Evolutionary conservation across 2,329 filamentous ascomycete genomes (phyloP).

Genomic region (Fusarium sp.): DNA sequence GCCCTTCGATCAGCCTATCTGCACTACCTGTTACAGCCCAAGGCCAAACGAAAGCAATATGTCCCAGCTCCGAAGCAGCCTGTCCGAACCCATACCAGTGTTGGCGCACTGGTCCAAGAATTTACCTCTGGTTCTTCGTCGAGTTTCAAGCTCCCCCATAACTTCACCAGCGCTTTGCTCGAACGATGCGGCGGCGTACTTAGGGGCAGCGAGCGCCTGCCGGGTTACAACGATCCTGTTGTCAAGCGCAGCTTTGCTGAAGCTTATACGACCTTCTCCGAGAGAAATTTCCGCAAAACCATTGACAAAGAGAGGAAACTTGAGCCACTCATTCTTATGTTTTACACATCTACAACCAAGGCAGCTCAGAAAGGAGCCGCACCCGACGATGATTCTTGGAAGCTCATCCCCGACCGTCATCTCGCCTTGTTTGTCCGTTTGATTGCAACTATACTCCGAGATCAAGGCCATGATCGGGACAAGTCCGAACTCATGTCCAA

Average conservation of each 20-base stretch:
- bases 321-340: constrained; percentile 93
- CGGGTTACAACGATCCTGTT: constrained; percentile 88
- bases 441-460: constrained; percentile 80
- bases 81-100: constrained; percentile 73
- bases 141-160: constrained; percentile 67
- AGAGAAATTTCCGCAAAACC: constrained; percentile 85
- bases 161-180: constrained; percentile 63
- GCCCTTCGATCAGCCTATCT: constrained; percentile 92
- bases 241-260: constrained; percentile 95
- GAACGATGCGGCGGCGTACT: constrained; percentile 85
- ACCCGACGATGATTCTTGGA: constrained; percentile 87
- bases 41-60: constrained; percentile 89
- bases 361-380: constrained; percentile 79
- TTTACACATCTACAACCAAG: constrained; percentile 94
- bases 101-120: constrained; percentile 89
- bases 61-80: constrained; percentile 73
- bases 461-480: constrained; percentile 86
- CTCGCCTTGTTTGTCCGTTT: constrained; percentile 94
- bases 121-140: constrained; percentile 68
- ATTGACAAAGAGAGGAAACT: constrained; percentile 95
- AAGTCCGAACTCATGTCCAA: constrained; percentile 84
- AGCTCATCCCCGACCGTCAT: constrained; percentile 90
- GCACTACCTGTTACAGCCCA: constrained; percentile 90
- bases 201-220: constrained; percentile 82
- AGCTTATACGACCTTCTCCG: constrained; percentile 93